Evolutionary conservation across 306 rosid genomes (phyloP), one percentile per base, ranked within the genome.

Genomic region (Casuarina equisetifolia): DNA sequence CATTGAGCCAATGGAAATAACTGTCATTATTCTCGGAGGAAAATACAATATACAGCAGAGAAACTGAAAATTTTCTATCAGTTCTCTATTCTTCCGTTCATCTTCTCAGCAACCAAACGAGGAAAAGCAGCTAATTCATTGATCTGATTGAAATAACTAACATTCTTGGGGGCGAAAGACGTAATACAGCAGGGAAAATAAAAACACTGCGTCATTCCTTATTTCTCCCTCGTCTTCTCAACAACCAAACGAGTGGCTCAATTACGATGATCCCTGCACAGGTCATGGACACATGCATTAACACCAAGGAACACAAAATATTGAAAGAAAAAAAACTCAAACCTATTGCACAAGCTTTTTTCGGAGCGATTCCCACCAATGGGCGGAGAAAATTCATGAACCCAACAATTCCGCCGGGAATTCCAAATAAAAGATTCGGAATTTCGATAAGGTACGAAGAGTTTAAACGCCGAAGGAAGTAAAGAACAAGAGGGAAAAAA

Each of bases 161-260:
- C 5, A 59, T 10, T 3, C 5, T 45, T 1, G 49, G 35, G 63
- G 57, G 39, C 2, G 0, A 8, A 20, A 17, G 5, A 52, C 58
- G 0, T 5, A 52, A 53, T 13, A 13, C n/a, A 19, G 9, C 5
- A 39, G 6, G 6, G 15, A 67, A 66, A 17, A 25, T 11, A 77
- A 9, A 44, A 45, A 5, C 17, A 16, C 46, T 4, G 6, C 9
- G 2, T 11, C 46, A 36, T 19, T 36, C 8, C 42, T 40, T 64
- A n/a, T 44, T 6, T 6, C 1, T 61, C 15, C 48, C 7, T 40
- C 16, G 43, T 50, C 42, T 48, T 43, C 57, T 51, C 54, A 17
- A 67, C 25, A 79, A 53, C 74, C 58, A 73, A 64, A 46, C 61
- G 7, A 46, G 69, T 39, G 44, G 45, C 58, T 38, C 64, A 45